Conservation (phyloP, 139 green algal genomes). For the Micromonas pusilla region DNA sequence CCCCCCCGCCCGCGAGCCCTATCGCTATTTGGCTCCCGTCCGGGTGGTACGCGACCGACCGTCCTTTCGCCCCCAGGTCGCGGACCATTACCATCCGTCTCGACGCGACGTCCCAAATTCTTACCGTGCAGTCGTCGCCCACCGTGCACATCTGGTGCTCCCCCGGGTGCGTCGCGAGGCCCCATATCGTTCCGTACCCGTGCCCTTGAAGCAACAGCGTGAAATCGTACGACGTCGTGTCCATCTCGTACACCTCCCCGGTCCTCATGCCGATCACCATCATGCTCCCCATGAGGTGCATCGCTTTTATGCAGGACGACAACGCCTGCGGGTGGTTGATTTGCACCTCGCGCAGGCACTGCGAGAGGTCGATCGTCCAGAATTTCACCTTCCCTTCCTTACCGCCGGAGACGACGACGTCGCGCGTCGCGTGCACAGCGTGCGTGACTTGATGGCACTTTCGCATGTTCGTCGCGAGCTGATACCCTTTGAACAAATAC, state of each 20-base stretch:
- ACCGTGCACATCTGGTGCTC: constrained; percentile 31
- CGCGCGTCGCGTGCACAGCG: not conserved
- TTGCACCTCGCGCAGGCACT: not conserved
- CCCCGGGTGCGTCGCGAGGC: constrained; percentile 22
- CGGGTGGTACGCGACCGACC: constrained; percentile 23
- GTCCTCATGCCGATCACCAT: constrained; percentile 16
- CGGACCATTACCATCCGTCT: constrained; percentile 22
- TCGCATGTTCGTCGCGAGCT: constrained; percentile 25
- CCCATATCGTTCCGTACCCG: constrained; percentile 26
- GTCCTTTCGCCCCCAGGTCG: constrained; percentile 7
- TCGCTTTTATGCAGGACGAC: constrained; percentile 7
- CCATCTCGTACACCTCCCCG: constrained; percentile 27
- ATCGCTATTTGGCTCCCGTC: constrained; percentile 20
- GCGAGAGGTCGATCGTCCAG: constrained; percentile 16
- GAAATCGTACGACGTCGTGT: constrained; percentile 24
- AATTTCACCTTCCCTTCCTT: constrained; percentile 29
- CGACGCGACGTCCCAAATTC: constrained; percentile 21
- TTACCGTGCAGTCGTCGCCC: constrained; percentile 26
- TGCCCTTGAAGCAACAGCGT: constrained; percentile 25
- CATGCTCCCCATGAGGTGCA: constrained; percentile 22
- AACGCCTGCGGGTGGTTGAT: constrained; percentile 18
- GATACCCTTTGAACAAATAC: constrained; percentile 28
- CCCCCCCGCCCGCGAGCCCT: constrained; percentile 7
- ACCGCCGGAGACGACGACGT: constrained; percentile 19
- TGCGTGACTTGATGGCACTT: constrained; percentile 20